Base-by-base conservation (phyloP, 768 basidiomycete species). In the Termitomyces sp. region DNA sequence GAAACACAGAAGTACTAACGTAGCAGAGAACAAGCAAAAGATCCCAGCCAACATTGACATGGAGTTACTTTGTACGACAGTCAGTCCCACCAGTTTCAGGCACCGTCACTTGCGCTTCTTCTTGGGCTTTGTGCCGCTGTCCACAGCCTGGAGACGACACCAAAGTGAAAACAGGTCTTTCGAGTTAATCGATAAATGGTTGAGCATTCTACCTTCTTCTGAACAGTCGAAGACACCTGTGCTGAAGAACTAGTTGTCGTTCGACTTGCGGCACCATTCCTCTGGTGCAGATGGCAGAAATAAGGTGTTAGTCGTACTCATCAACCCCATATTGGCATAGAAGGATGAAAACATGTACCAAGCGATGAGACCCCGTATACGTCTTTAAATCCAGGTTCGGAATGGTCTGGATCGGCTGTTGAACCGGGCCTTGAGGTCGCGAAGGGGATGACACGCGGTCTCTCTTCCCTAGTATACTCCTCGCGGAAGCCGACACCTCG, bases 391-490 rank as follows among this genome's bases (percentile, higher is more conserved):
- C 31, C 20, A 9, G 26, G 8, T 29, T 37, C 7, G 26, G 0
- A 26, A 15, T 4, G 41, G 6, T 33, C 8, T 33, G 51, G 16
- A 36, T 10, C 6, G 29, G 10, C 51, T 46, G 12, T n/a, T 44
- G 50, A 20, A 18, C 22, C 22, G 16, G 22, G 9, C 13, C 15
- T 26, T 52, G 52, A 24, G 31, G 29, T 37, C 46, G 54, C 9
- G 24, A 29, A n/a, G 60, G 62, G 0, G 64, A 63, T 7, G 49
- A 22, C 9, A 51, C 55, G 8, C 62, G 46, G 12, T 61, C 56
- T 12, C 64, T 57, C 47, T 65, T 65, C 24, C 62, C 62, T 3
- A 63, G 49, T 7, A 52, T 54, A 6, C 31, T 45, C 26, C 49
- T 46, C n/a, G 20, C 33, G 8, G 50, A 26, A 2, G 48, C 45